These are phyloP conservation scores for Sphaceloma murrayae DNA, from an alignment of 2,329 filamentous ascomycete species.

Conservation along the genomic window DNA sequence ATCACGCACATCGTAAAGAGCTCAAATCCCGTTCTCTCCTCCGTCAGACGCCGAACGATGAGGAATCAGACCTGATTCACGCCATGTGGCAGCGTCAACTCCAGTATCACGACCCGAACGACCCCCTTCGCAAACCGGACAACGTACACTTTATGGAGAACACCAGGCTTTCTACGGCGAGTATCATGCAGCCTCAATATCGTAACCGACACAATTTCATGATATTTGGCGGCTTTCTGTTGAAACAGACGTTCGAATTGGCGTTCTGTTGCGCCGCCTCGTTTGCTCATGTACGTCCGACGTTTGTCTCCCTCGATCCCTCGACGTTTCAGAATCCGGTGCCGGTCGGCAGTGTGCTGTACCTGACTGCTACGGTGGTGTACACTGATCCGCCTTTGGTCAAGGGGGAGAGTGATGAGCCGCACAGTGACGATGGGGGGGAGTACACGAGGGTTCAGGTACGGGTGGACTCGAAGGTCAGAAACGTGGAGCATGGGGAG, in stretches of 20 bases:
- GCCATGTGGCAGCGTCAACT: slow-evolving; percentile 62
- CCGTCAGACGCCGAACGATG: slow-evolving; percentile 58
- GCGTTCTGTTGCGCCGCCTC: slow-evolving; percentile 66
- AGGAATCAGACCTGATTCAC: slow-evolving; percentile 63
- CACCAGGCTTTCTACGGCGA: slow-evolving; percentile 54
- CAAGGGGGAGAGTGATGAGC: slow-evolving; percentile 29
- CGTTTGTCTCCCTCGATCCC: slow-evolving; percentile 63
- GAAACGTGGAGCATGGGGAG: slow-evolving; percentile 60
- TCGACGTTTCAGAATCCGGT: slow-evolving; percentile 67
- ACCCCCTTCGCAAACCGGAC: slow-evolving; percentile 43
- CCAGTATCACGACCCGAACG: slow-evolving; percentile 53
- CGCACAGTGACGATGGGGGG: slow-evolving; percentile 27
- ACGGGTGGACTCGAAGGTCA: slow-evolving; percentile 60
- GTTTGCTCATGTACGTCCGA: slow-evolving; percentile 59
- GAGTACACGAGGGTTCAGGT: slow-evolving; percentile 56
- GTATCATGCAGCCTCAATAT: slow-evolving; percentile 67
- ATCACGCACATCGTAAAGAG: slow-evolving; percentile 58
- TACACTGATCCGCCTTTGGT: slow-evolving; percentile 57
- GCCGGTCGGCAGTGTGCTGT: slow-evolving; percentile 63
- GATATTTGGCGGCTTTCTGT: slow-evolving; percentile 67
- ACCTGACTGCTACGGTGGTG: slow-evolving; percentile 61
- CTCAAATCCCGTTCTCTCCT: slow-evolving; percentile 51
- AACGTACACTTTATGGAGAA: slow-evolving; percentile 55
- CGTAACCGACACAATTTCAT: slow-evolving; percentile 64
- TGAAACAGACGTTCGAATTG: slow-evolving; percentile 66